Evolutionary conservation across 257 asterid genomes (phyloP), one percentile per base, ranked within the genome.

Genomic region (Salvia splendens): DNA sequence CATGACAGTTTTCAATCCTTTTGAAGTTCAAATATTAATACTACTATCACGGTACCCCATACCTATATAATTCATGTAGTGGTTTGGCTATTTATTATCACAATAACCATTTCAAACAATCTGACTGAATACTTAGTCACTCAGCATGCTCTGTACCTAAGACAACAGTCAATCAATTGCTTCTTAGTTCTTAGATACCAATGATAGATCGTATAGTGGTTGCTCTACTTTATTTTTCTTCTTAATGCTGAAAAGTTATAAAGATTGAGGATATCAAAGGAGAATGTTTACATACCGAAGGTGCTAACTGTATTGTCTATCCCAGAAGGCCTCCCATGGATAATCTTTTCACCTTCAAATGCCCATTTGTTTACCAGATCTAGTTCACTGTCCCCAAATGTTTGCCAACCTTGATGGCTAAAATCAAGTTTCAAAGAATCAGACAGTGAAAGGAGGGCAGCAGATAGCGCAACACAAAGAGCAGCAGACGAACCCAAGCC

Each of bases 401-500:
- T 68, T 75, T 90, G 97, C 99, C 99, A 93, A 68, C 95, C 88
- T 81, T 85, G 94, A 84, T 90, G 91, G 77, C 83, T 77, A 73
- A 86, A 86, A 76, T 90, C 96, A 76, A 88, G 80, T 46, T 71
- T 81, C 11, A 64, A 75, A 14, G 80, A 83, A 77, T 90, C 95
- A 14, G 96, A 83, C 54, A 93, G 71, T 12, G 96, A 82, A 73
- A 93, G 86, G 52, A 93, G 83, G 41, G 97, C 95, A 8, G 95
- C 95, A 68, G 97, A 82, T 38, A 90, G 80, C 17, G 97, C 87
- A 67, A 93, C 97, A 79, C 97, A 90, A 4, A 93, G 75, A 57
- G 97, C 90, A 74, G 99, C 97, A 66, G 99, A 94, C 24, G 99
- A 94, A 75, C 99, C 97, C 84, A 94, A 87, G 65, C 99, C 99